A percentile compares a stretch with the other conserved stretches of the same genome.
phyloP scores from a whole-genome alignment of 2,329 filamentous ascomycete genomes.

The Scortechinia acanthostroma region DNA sequence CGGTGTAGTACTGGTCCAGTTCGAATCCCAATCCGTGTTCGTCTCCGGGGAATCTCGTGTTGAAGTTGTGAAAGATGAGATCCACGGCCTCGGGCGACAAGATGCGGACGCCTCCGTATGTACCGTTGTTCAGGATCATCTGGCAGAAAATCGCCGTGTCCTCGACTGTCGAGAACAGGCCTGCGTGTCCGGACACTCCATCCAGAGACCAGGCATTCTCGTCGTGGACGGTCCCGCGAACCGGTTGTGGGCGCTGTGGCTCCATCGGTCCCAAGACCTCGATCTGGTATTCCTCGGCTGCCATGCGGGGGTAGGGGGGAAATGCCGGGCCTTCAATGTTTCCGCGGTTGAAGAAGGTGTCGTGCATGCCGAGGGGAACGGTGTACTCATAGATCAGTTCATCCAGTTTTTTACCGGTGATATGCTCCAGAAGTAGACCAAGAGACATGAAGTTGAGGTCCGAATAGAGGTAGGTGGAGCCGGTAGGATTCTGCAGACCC shows the following conservation, averaged over 20 bases:
- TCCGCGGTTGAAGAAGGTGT: conserved; percentile 21
- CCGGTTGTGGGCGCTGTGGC: conserved; percentile 22
- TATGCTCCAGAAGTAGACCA: conserved; percentile 15
- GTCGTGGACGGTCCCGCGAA: conserved; percentile 25
- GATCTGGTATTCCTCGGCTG: conserved; percentile 19
- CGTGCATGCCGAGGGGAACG: conserved; percentile 14
- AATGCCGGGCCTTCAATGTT: conserved; percentile 14
- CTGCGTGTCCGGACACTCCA: conserved; percentile 23
- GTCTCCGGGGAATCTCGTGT: conserved; percentile 13
- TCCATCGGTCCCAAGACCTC: conserved; percentile 15
- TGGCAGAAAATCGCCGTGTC: conserved; percentile 21
- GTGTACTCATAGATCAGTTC: conserved; percentile 14
- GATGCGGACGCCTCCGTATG: conserved; percentile 16
- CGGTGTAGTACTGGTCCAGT: conserved; percentile 19
- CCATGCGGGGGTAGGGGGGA: conserved; percentile 14
- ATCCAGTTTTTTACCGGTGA: conserved; percentile 14
- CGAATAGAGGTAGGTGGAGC: conserved; percentile 19
- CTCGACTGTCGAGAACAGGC: conserved; percentile 19
- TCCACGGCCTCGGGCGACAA: conserved; percentile 16
- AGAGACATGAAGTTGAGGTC: conserved; percentile 24
- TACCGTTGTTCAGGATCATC: conserved; percentile 26
- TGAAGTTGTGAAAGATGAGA: conserved; percentile 21
- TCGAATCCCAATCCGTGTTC: conserved; percentile 19
- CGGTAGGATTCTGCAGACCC: conserved; percentile 13
- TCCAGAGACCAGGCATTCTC: conserved; percentile 22